Evolutionary conservation across 306 rosid genomes (phyloP).

Genomic region (Senna siamea): DNA sequence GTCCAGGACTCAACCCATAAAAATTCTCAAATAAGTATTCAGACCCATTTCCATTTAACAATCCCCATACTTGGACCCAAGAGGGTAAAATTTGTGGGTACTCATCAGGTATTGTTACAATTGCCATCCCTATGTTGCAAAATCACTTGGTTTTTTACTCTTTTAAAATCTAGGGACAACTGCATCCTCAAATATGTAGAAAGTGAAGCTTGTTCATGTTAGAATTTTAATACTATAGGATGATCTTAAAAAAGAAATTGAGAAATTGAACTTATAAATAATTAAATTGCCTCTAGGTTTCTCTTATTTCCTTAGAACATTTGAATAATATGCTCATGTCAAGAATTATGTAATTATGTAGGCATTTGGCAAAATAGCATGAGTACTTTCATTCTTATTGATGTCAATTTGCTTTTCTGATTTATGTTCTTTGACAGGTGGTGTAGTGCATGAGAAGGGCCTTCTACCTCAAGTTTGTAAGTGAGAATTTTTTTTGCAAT

Average conservation of each 20-base stretch:
- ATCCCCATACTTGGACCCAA: no score
- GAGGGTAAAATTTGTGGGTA: background rate
- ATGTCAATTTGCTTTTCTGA: slow-evolving; percentile 30
- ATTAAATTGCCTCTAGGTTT: background rate
- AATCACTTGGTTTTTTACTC: background rate
- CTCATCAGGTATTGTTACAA: background rate
- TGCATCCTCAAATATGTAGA: background rate
- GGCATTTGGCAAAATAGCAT: background rate
- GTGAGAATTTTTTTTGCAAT: slow-evolving; percentile 41
- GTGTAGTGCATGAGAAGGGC: slow-evolving; percentile 92
- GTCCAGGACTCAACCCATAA: background rate
- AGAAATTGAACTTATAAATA: background rate
- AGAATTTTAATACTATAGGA: background rate
- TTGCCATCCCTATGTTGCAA: slow-evolving; percentile 8
- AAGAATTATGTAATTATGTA: background rate
- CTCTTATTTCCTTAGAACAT: background rate
- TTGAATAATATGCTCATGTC: background rate
- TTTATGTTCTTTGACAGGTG: slow-evolving; percentile 62
- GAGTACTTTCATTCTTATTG: slow-evolving; percentile 24
- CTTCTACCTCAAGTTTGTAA: slow-evolving; percentile 83
- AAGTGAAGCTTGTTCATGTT: slow-evolving; percentile 4
- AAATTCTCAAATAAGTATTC: background rate
- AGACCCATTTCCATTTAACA: background rate
- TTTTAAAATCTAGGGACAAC: background rate
- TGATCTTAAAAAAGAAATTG: background rate